Percentiles rank a stretch among this genome's conserved stretches.
Conservation (phyloP, 176 grass and related monocot genomes). For the Thinopyrum elongatum region DNA sequence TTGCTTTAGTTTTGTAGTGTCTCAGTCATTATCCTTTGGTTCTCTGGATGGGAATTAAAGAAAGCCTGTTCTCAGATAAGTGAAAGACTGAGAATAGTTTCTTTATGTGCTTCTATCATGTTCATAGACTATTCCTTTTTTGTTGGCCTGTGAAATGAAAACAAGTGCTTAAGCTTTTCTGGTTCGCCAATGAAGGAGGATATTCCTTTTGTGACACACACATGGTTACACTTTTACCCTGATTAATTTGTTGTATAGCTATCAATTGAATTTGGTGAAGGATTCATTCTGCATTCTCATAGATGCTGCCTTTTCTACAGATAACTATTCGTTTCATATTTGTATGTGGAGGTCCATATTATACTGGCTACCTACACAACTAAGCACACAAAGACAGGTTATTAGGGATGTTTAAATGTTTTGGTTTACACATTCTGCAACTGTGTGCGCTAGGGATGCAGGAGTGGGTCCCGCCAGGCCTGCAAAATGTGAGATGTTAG, state of each 20-base stretch:
- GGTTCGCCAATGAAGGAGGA: neutral
- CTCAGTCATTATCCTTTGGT: neutral
- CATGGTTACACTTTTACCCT: neutral
- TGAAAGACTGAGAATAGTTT: slow-evolving; percentile 3
- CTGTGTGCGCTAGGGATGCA: neutral
- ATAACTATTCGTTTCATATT: neutral
- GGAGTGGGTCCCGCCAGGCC: neutral
- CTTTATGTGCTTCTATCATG: slow-evolving; percentile 11
- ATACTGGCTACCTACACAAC: neutral
- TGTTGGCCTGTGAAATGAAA: neutral
- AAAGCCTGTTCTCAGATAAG: neutral
- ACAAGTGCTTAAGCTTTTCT: neutral
- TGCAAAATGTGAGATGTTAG: neutral
- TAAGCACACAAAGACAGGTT: neutral
- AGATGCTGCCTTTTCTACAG: neutral
- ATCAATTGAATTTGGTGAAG: slow-evolving; percentile 1
- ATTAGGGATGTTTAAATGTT: neutral
- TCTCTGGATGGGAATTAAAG: neutral
- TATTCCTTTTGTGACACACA: neutral
- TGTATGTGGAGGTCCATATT: neutral
- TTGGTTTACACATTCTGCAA: neutral
- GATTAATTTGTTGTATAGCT: neutral
- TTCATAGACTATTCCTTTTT: neutral
- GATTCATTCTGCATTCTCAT: neutral
- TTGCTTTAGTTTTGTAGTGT: neutral